Evolutionary conservation across 495 filamentous ascomycete genomes (phyloP).

Genomic region (Neurospora pannonica): DNA sequence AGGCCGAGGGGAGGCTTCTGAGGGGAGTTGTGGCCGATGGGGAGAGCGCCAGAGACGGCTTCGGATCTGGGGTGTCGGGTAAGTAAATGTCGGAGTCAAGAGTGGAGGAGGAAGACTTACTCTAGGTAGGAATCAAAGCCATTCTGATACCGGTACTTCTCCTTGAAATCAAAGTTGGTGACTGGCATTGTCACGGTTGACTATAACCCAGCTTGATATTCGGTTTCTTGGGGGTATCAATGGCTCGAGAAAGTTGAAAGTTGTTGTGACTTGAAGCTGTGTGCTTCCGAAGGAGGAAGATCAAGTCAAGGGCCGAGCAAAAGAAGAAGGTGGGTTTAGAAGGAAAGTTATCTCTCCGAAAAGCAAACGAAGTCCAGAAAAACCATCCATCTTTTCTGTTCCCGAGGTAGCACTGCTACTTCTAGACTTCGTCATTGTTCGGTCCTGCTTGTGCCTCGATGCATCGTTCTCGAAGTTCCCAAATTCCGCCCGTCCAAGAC

Average conservation of each 20-base stretch:
- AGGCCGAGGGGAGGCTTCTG: constrained; percentile 78
- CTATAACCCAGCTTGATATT: not conserved
- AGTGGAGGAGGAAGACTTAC: constrained; percentile 25
- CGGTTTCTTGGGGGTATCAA: not conserved
- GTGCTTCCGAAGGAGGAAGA: not conserved
- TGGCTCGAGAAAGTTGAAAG: not conserved
- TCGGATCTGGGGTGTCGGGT: constrained; percentile 27
- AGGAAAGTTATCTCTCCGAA: not conserved
- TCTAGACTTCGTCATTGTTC: not conserved
- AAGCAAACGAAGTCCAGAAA: not conserved
- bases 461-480: not conserved
- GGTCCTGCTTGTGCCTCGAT: not conserved
- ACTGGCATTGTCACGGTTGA: constrained; percentile 41
- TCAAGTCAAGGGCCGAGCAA: not conserved
- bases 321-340: not conserved
- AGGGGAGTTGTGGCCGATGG: constrained; percentile 69
- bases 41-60: constrained; percentile 38
- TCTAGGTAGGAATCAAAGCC: constrained; percentile 59
- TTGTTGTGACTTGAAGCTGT: not conserved
- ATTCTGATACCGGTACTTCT: constrained; percentile 58
- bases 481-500: constrained; percentile 9
- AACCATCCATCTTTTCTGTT: not conserved
- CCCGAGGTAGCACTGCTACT: not conserved
- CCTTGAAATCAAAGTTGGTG: constrained; percentile 43
- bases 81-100: not conserved